Conservation (phyloP, 73 alveolate genomes). For the Paramecium caudatum region DNA sequence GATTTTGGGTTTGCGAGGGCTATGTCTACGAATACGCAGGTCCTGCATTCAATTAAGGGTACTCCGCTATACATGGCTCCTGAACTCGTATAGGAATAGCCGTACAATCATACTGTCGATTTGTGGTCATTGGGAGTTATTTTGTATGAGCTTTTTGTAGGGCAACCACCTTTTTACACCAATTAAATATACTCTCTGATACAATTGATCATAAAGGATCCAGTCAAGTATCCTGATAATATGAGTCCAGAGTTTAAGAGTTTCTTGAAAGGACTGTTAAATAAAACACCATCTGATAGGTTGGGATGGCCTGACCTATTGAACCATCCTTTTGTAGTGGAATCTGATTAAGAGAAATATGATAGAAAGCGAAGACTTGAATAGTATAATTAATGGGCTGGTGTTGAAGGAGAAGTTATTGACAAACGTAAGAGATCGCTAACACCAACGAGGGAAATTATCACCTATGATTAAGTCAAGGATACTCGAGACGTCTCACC, state of each 20-base stretch:
- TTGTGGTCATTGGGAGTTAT: constrained; percentile 99
- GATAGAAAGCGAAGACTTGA: constrained; percentile 92
- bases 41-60: constrained; percentile 99
- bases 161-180: constrained; percentile 99
- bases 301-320: constrained; percentile 99
- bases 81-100: constrained; percentile 98
- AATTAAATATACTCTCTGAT: constrained; percentile 95
- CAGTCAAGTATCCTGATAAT: constrained; percentile 98
- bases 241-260: constrained; percentile 96
- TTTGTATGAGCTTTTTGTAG: constrained; percentile 99
- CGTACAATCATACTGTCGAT: constrained; percentile 99
- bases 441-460: constrained; percentile 67
- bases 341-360: constrained; percentile 95
- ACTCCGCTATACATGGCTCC: constrained; percentile 99
- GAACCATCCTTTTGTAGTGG: constrained; percentile 98
- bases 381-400: constrained; percentile 96
- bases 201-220: constrained; percentile 97
- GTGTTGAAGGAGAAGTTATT: constrained; percentile 73
- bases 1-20: constrained; percentile 99
- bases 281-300: constrained; percentile 98
- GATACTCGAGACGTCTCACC: constrained; percentile 78
- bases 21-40: constrained; percentile 96
- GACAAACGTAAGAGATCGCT: constrained; percentile 66
- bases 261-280: constrained; percentile 97
- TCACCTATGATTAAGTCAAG: constrained; percentile 65